Base-by-base conservation (phyloP, 805 yeast species). In the Saccharomyces paradoxus region DNA sequence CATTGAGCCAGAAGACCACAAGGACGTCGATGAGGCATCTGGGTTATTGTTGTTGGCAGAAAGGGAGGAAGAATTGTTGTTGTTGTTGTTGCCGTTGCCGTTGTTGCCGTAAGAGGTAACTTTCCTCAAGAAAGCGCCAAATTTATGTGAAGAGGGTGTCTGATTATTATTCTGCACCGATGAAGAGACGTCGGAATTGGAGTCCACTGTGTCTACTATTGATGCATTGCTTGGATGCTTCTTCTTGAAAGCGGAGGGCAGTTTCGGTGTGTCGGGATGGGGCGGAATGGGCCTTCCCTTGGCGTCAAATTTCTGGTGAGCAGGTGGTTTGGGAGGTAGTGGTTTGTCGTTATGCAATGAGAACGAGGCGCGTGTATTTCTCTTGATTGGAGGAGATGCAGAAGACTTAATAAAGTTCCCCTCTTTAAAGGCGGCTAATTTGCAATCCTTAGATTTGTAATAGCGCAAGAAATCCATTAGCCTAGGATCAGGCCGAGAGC, bases 231-330 rank as follows among this genome's bases (percentile, higher is more conserved):
- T 12, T 22, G 14, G 46, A 17, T 47, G 44, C 49, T 27, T 46
- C 49, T 47, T 63, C 6, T 74, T 62, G 9, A 81, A 67, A 0
- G 82, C 82, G 2, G 84, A 74, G 5, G 82, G 83, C 14, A 77
- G 63, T 32, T 70, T 74, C 1, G 83, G 75, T 50, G 55, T 62
- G 26, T 63, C 64, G 1, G 84, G 84, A 61, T 80, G 83, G 3
- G 79, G 67, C 2, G 84, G 86, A 8, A 81, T 67, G 6, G 76
- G 77, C 58, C 79, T 74, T 0, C 78, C 79, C 32, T 69, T 69
- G 0, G 62, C 68, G 55, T 75, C 79, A 31, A 71, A 65, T 47
- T 63, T 67, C 52, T 47, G 48, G 32, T n/a, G 65, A 59, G 27
- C 56, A 62, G 46, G 58, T 60, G 55, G 10, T 17, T 37, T 37